phyloP scores from a whole-genome alignment of 768 basidiomycete genomes.

The Pleurotus ostreatus region DNA sequence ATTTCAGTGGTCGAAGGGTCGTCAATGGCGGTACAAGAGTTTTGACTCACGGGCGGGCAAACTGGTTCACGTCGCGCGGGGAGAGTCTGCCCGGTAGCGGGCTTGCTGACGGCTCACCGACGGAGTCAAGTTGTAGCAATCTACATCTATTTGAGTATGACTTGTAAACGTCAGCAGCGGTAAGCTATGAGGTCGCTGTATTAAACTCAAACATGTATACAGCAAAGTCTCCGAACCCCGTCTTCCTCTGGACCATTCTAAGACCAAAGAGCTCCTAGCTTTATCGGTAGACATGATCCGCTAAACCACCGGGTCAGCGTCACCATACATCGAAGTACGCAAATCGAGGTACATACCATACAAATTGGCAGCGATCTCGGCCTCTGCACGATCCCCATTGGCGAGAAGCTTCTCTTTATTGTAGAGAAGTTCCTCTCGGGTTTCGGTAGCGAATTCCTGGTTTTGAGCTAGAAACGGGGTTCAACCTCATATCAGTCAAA shows the following conservation, averaged over 20 bases:
- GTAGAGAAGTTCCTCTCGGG: constrained; percentile 95
- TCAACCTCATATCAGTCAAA: constrained; percentile 10
- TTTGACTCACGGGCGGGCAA: no score
- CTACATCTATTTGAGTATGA: not conserved
- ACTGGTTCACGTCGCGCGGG: no score
- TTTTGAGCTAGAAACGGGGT: constrained; percentile 71
- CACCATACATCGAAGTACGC: constrained; percentile 12
- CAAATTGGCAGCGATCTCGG: constrained; percentile 95
- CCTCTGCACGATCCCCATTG: constrained; percentile 94
- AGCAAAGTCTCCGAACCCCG: not conserved
- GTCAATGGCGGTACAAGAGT: no score
- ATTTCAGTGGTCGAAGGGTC: no score
- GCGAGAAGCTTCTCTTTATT: constrained; percentile 99
- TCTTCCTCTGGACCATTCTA: not conserved
- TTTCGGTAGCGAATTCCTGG: constrained; percentile 96
- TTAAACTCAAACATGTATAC: constrained; percentile 9
- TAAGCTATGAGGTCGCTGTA: not conserved
- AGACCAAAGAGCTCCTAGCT: constrained; percentile 4
- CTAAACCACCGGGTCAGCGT: constrained; percentile 33
- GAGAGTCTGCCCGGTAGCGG: no score
- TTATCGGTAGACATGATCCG: constrained; percentile 87
- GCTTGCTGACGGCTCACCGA: no score
- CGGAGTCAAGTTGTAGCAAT: not conserved
- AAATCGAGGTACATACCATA: constrained; percentile 45
- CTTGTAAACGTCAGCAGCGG: not conserved